phyloP scores from a whole-genome alignment of 2,329 filamentous ascomycete genomes.

The Ophiocordyceps australis region DNA sequence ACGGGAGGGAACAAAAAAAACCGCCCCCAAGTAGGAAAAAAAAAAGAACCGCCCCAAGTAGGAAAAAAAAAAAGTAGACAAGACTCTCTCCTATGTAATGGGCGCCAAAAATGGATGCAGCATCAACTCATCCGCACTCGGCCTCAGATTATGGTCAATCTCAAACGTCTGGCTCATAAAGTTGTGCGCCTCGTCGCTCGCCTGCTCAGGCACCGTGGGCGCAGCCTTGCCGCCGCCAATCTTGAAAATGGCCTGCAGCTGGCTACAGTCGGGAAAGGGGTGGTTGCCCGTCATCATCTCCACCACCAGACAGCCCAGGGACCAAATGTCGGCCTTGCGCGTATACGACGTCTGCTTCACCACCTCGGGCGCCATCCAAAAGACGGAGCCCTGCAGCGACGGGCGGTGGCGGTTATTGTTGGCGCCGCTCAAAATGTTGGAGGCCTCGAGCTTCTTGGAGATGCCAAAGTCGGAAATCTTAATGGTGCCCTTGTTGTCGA shows the following conservation, averaged over 20 bases:
- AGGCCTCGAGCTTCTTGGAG: slow-evolving; percentile 89
- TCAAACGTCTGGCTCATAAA: slow-evolving; percentile 89
- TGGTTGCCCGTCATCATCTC: slow-evolving; percentile 98
- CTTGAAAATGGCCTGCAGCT: slow-evolving; percentile 96
- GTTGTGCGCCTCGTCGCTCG: slow-evolving; percentile 63
- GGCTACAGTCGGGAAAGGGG: slow-evolving; percentile 91
- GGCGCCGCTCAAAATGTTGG: slow-evolving; percentile 57
- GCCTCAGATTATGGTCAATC: slow-evolving; percentile 82
- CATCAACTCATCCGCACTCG: slow-evolving; percentile 81
- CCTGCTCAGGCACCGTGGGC: slow-evolving; percentile 74
- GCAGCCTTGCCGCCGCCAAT: slow-evolving; percentile 79
- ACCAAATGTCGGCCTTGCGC: slow-evolving; percentile 98
- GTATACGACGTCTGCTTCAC: slow-evolving; percentile 97
- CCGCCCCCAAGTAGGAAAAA: too few relatives aligned
- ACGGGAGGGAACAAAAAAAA: too few relatives aligned
- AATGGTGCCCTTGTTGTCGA: slow-evolving; percentile 97
- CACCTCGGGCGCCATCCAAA: slow-evolving; percentile 99
- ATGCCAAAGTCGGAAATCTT: slow-evolving; percentile 99
- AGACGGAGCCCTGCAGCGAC: slow-evolving; percentile 90
- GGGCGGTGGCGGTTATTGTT: slow-evolving; percentile 50
- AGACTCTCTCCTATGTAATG: too few relatives aligned
- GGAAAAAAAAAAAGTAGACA: too few relatives aligned
- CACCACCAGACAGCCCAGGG: slow-evolving; percentile 84
- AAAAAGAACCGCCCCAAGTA: too few relatives aligned
- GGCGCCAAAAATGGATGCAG: slow-evolving; percentile 66